A percentile compares a stretch with the other conserved stretches of the same genome.
Evolutionary conservation across 129 eudicot genomes (phyloP).

Genomic region (Lactuca sativa): DNA sequence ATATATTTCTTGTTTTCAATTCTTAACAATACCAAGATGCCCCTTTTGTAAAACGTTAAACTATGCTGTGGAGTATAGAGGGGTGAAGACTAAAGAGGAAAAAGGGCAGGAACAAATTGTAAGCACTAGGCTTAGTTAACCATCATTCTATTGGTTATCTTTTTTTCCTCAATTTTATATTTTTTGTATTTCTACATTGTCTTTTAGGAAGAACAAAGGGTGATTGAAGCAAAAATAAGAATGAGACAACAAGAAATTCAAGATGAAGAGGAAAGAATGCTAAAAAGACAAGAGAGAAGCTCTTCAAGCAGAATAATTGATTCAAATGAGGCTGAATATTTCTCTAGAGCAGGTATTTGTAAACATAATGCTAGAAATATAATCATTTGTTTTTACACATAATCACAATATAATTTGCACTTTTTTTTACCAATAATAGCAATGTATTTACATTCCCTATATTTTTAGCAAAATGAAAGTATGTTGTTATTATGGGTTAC

Average conservation of each 20-base stretch:
- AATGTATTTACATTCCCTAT: not conserved
- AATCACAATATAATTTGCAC: not conserved
- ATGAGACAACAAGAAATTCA: slow-evolving; percentile 83
- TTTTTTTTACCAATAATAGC: not conserved
- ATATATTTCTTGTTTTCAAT: not conserved
- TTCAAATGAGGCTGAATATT: slow-evolving; percentile 44
- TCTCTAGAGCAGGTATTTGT: slow-evolving; percentile 59
- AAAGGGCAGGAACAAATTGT: slow-evolving; percentile 93
- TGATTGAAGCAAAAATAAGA: slow-evolving; percentile 98
- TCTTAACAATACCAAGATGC: slow-evolving; percentile 67
- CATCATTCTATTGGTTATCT: not conserved
- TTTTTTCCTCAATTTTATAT: not conserved
- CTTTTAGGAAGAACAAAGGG: slow-evolving; percentile 91
- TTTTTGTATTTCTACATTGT: not conserved
- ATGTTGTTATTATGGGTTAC: too few relatives aligned
- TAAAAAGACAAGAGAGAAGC: slow-evolving; percentile 45
- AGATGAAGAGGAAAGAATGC: slow-evolving; percentile 71
- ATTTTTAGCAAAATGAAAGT: too few relatives aligned
- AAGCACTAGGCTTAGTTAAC: slow-evolving; percentile 18
- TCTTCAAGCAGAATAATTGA: slow-evolving; percentile 47
- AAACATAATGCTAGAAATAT: not conserved
- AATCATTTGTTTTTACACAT: not conserved
- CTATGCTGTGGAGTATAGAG: slow-evolving; percentile 97
- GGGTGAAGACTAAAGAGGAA: slow-evolving; percentile 96
- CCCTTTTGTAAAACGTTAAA: slow-evolving; percentile 94